These are phyloP conservation scores for Fusarium globosum DNA, from an alignment of 2,329 filamentous ascomycete genomes.

Conservation along the genomic window DNA sequence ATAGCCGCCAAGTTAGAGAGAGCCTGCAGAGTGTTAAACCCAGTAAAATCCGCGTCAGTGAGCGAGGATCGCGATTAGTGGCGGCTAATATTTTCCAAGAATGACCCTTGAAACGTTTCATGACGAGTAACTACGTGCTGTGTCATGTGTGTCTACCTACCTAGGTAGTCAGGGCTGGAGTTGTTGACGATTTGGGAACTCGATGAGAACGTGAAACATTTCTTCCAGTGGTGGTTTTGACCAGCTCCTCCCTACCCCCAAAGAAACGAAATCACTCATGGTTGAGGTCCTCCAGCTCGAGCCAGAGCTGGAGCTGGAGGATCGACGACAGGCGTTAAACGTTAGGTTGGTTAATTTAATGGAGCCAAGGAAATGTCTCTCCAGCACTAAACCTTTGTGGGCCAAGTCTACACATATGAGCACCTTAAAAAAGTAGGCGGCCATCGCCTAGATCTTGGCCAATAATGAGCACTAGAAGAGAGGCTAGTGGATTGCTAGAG, in stretches of 20 bases:
- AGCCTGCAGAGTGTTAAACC: not conserved
- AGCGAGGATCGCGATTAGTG: constrained; percentile 14
- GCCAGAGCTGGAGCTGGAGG: not conserved
- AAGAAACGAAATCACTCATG: not conserved
- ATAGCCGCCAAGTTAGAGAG: not conserved
- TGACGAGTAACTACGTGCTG: not conserved
- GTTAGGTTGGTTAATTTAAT: not conserved
- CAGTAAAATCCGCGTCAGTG: constrained; percentile 1
- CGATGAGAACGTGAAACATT: not conserved
- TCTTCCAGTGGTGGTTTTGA: not conserved
- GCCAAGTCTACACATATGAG: not conserved
- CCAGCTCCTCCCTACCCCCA: not conserved
- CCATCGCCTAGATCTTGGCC: not conserved
- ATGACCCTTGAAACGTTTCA: not conserved
- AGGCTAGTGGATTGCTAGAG: not conserved
- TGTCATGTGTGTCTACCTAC: not conserved
- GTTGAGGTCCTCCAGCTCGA: not conserved
- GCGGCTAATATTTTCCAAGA: constrained; percentile 11
- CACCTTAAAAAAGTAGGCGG: constrained; percentile 8
- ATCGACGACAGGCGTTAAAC: not conserved
- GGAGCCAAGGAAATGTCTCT: not conserved
- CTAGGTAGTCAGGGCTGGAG: not conserved
- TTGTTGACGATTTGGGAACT: not conserved
- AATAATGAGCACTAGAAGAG: not conserved
- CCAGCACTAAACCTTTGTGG: not conserved